Evolutionary conservation across 257 asterid genomes (phyloP), one percentile per base, ranked within the genome.

Genomic region (Petrea volubilis): DNA sequence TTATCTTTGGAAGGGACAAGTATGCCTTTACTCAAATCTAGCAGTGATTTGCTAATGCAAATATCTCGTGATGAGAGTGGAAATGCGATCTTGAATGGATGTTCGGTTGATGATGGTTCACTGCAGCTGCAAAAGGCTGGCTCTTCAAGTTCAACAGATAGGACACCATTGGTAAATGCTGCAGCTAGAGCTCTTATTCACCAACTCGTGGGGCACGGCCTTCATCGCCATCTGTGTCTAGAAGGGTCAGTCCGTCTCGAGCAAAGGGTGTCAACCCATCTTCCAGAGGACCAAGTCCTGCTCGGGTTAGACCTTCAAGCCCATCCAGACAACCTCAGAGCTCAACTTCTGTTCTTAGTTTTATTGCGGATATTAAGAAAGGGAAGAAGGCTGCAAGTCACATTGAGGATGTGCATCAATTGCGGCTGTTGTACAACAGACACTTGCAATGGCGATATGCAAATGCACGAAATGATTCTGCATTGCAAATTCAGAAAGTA

Each of bases 371-470:
- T 79, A 89, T 91, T 49, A 89, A 73, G 67, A 85, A 80, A 58
- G 92, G 85, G 61, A 88, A 88, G 82, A 89, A 88, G 77, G 83
- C 84, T 49, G 94, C 85, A 28, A 83, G 77, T 81, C 90, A 87
- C 67, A 82, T 89, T 18, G 98, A 89, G 67, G 96, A 94, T 73
- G 97, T 79, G 75, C 97, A 94, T 84, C 91, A 86, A 60, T 74
- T 94, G 79, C 83, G 98, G 77, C 76, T 94, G 31, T 79, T 86
- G 57, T 85, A 94, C 73, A 94, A 94, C 68, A 84, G 97, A 70
- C 91, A 87, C 66, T 82, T 91, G 85, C 98, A 94, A 60, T 94
- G 98, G 98, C 78, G 87, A 67, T 89, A 78, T 61, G 88, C 92
- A 38, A 94, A 86, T 83, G 97, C 96, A 50, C 85, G 41, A 60